A percentile compares a stretch with the other conserved stretches of the same genome.
These are phyloP conservation scores for Escovopsis weberi DNA, from an alignment of 2,329 filamentous ascomycete species.

Conservation along the genomic window DNA sequence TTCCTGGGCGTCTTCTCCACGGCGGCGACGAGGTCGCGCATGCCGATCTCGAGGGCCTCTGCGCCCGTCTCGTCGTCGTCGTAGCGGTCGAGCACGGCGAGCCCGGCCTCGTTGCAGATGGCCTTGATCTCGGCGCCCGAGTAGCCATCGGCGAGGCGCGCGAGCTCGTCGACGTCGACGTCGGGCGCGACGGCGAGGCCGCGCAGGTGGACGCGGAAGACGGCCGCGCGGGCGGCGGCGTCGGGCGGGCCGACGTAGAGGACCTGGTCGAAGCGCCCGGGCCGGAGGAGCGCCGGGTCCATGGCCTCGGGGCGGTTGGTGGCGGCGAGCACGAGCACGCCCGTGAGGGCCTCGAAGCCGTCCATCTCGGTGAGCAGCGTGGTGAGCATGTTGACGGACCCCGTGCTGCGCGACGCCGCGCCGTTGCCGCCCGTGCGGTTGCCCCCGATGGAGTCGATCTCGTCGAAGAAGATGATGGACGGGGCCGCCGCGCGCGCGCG, in stretches of 20 bases:
- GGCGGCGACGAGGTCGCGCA: constrained; percentile 29
- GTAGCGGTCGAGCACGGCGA: constrained; percentile 25
- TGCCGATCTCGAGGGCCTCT: constrained; percentile 21
- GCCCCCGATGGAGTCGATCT: constrained; percentile 75
- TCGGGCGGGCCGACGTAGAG: constrained; percentile 79
- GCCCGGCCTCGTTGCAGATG: constrained; percentile 32
- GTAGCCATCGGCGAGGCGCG: constrained; percentile 54
- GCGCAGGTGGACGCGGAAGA: constrained; percentile 53
- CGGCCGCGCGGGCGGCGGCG: constrained; percentile 55
- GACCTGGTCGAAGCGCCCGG: constrained; percentile 71
- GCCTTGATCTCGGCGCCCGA: constrained; percentile 69
- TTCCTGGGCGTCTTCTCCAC: constrained; percentile 35
- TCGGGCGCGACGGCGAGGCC: constrained; percentile 45
- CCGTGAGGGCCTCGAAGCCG: constrained; percentile 71
- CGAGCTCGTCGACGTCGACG: constrained; percentile 51
- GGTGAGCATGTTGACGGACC: constrained; percentile 69
- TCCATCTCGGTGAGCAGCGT: constrained; percentile 93
- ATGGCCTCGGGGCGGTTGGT: constrained; percentile 82
- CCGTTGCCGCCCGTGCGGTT: constrained; percentile 31
- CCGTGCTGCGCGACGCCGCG: constrained; percentile 18
- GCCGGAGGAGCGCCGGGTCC: constrained; percentile 72
- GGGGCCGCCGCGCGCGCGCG: constrained; percentile 76
- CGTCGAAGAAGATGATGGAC: constrained; percentile 93
- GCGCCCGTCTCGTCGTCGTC: constrained; percentile 15
- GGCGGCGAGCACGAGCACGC: constrained; percentile 76